Evolutionary conservation across 2,329 filamentous ascomycete species (phyloP).

Genomic region (Sporothrix mexicana): DNA sequence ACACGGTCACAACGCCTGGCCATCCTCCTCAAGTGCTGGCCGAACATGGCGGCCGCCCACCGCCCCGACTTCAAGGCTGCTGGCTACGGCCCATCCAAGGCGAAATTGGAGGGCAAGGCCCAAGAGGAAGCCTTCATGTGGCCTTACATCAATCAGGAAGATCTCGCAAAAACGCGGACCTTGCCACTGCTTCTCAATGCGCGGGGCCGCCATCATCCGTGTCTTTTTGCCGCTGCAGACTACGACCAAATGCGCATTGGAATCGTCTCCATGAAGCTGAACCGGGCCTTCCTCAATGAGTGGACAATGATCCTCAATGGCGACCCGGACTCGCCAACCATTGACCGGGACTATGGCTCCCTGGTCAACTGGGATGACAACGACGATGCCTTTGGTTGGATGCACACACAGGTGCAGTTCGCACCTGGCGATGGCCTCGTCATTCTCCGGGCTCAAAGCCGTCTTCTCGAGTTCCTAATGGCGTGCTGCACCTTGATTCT

Average conservation of each 20-base stretch:
- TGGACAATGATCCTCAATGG: conserved; percentile 6
- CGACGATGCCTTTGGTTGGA: conserved; percentile 31
- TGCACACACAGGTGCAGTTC: conserved; percentile 46
- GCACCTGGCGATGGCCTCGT: conserved; percentile 55
- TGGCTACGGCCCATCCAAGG: no score
- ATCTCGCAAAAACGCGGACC: conserved; percentile 52
- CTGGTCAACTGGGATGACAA: not conserved
- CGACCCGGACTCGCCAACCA: not conserved
- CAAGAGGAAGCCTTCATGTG: conserved; percentile 44
- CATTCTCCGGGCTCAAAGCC: conserved; percentile 58
- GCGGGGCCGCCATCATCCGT: conserved; percentile 54
- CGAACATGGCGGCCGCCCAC: conserved; percentile 55
- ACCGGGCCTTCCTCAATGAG: not conserved
- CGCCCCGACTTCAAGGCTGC: conserved; percentile 55
- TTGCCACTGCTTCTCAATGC: conserved; percentile 60
- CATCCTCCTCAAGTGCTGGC: conserved; percentile 56
- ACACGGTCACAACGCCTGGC: conserved; percentile 52
- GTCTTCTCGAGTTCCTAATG: conserved; percentile 56
- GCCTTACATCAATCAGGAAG: conserved; percentile 64
- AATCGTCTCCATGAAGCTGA: not conserved
- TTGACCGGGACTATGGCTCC: not conserved
- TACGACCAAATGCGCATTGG: conserved; percentile 36
- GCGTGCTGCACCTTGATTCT: conserved; percentile 55
- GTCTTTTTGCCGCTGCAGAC: conserved; percentile 56
- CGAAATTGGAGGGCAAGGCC: no score